Conservation (phyloP, 2,329 filamentous ascomycete species). For the Cladophialophora immunda region DNA sequence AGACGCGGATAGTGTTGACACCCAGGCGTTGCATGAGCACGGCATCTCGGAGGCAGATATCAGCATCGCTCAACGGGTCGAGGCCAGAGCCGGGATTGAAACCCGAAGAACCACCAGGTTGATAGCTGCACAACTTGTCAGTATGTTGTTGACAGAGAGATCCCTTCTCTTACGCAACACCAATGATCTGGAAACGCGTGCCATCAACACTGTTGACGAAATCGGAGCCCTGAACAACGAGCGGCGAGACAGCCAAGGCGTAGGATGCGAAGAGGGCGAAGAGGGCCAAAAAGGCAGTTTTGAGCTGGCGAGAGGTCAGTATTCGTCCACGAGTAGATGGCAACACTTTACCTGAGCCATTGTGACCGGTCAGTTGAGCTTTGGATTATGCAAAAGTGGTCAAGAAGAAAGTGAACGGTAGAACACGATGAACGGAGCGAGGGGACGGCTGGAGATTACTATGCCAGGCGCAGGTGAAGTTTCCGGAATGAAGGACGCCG, state of each 20-base stretch:
- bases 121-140: slow-evolving; percentile 57
- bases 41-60: slow-evolving; percentile 68
- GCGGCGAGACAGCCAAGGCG: slow-evolving; percentile 62
- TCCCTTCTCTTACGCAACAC: slow-evolving; percentile 62
- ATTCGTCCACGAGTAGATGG: not conserved
- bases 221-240: slow-evolving; percentile 66
- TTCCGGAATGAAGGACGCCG: slow-evolving; percentile 23
- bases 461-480: slow-evolving; percentile 5
- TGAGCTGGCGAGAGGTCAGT: slow-evolving; percentile 35
- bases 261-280: slow-evolving; percentile 55
- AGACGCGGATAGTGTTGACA: slow-evolving; percentile 71
- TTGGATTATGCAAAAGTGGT: slow-evolving; percentile 16
- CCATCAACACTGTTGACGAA: slow-evolving; percentile 68
- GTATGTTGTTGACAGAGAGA: slow-evolving; percentile 12
- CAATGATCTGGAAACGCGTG: slow-evolving; percentile 68
- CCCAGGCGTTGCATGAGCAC: slow-evolving; percentile 70
- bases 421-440: slow-evolving; percentile 21
- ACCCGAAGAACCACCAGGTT: slow-evolving; percentile 68
- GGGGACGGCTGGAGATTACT: slow-evolving; percentile 12
- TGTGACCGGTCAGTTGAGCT: slow-evolving; percentile 9
- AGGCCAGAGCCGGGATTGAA: slow-evolving; percentile 59
- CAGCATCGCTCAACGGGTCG: slow-evolving; percentile 67
- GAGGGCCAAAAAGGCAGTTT: slow-evolving; percentile 42
- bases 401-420: slow-evolving; percentile 20
- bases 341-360: slow-evolving; percentile 36